Conservation (phyloP, 2,329 filamentous ascomycete genomes). For the Pseudocercospora cruenta region DNA sequence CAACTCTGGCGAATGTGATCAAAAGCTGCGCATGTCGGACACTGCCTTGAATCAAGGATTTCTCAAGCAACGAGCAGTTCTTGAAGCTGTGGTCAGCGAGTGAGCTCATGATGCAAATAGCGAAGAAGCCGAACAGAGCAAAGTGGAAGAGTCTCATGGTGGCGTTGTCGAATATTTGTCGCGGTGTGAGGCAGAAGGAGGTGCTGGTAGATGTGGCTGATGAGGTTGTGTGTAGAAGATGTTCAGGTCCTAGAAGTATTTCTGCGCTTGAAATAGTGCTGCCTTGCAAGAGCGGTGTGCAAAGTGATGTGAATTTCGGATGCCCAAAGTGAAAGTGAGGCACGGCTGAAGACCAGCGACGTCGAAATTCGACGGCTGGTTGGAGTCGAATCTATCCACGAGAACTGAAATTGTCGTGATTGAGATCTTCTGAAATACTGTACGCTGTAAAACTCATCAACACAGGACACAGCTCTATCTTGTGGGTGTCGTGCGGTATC, state of each 20-base stretch:
- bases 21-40: not conserved
- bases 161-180: not conserved
- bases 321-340: not conserved
- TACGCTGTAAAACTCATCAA: slow-evolving; percentile 3
- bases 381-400: not conserved
- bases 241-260: not conserved
- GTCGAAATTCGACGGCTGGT: not conserved
- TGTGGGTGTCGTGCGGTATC: slow-evolving; percentile 8
- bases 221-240: not conserved
- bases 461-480: slow-evolving; percentile 7
- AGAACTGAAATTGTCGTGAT: not conserved
- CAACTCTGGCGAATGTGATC: not conserved
- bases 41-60: not conserved
- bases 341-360: not conserved
- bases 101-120: not conserved
- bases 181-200: not conserved
- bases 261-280: not conserved
- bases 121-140: not conserved
- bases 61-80: not conserved
- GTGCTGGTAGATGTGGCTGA: not conserved
- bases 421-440: not conserved
- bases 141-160: not conserved
- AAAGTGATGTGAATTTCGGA: not conserved
- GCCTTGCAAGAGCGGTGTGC: not conserved
- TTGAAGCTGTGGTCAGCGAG: not conserved